Base-by-base conservation (phyloP, 345 rosid genomes). In the Kandelia obovata region DNA sequence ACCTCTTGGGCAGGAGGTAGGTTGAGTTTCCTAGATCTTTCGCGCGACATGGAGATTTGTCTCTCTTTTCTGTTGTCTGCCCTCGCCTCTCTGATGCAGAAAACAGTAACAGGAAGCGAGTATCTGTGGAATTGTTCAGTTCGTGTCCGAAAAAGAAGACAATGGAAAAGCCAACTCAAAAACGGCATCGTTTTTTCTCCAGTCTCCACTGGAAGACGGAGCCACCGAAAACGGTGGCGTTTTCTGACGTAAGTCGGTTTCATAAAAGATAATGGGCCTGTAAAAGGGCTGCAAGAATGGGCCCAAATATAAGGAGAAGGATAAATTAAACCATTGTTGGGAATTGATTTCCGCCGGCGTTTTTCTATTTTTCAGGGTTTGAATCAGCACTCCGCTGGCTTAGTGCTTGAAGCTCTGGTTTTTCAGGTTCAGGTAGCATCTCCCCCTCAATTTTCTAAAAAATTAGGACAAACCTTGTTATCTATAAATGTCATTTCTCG, bases 1-100 rank as follows among this genome's bases (percentile, higher is more conserved):
- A 91, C 98, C 96, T 88, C 92, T 73, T 84, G 90, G 73, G 77
- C 97, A 59, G 95, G 96, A 81, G 96, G 97, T 15, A 91, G 81
- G 25, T 67, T 64, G 58, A 77, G 75, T 64, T 83, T 83, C 66
- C 74, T 85, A 52, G 70, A 65, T 72, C 86, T 84, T 64, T 83
- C 83, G 69, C 83, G 79, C 68, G 85, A 82, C 89, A 85, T 85
- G 72, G 26, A 21, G 58, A 61, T 30, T 59, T 47, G 21, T 19
- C 31, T 51, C 17, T 4, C 17, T 4, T 32, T 63, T 31, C 34
- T 31, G 34, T 52, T 62, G 52, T 63, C 28, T 6, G 58, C 51
- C 62, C 67, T 35, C 28, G 9, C 62, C 63, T 53, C 68, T 65
- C 49, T 71, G 53, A 52, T 28, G 2, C 46, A 6, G 20, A 34